phyloP scores from a whole-genome alignment of 305 asterid genomes.

The Fraxinus sp. region DNA sequence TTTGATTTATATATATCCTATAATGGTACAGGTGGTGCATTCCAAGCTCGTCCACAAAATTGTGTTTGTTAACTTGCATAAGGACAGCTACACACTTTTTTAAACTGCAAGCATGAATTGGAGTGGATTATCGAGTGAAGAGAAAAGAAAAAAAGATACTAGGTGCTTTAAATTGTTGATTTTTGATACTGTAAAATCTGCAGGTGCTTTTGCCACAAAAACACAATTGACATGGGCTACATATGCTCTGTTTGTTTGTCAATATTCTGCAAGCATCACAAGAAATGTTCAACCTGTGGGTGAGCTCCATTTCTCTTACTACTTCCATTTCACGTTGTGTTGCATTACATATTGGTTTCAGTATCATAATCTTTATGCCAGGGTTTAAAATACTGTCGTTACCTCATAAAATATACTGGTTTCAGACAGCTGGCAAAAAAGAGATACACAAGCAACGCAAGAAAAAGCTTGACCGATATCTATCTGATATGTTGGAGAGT shows the following conservation, averaged over 20 bases:
- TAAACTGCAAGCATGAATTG: not conserved
- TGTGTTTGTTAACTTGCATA: not conserved
- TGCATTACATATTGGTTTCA: conserved; percentile 1
- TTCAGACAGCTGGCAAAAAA: not conserved
- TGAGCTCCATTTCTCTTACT: conserved; percentile 34
- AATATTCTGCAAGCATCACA: conserved; percentile 87
- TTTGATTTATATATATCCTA: not conserved
- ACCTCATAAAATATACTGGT: conserved; percentile 3
- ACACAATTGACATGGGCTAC: conserved; percentile 83
- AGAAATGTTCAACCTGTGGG: conserved; percentile 96
- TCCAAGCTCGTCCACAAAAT: not conserved
- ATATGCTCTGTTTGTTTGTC: conserved; percentile 93
- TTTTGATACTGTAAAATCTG: conserved; percentile 12
- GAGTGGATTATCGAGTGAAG: not conserved
- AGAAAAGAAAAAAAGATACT: not conserved
- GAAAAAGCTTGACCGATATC: not conserved
- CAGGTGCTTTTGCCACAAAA: conserved; percentile 98
- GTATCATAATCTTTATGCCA: not conserved
- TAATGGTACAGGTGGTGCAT: not conserved
- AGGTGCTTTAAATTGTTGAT: not conserved
- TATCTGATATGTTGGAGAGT: not conserved
- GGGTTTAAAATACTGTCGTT: not conserved
- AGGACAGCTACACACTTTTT: not conserved
- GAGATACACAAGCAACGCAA: not conserved
- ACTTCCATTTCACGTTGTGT: not conserved